These are phyloP conservation scores for Mycena latifolia DNA, from an alignment of 768 basidiomycete genomes.

Conservation along the genomic window DNA sequence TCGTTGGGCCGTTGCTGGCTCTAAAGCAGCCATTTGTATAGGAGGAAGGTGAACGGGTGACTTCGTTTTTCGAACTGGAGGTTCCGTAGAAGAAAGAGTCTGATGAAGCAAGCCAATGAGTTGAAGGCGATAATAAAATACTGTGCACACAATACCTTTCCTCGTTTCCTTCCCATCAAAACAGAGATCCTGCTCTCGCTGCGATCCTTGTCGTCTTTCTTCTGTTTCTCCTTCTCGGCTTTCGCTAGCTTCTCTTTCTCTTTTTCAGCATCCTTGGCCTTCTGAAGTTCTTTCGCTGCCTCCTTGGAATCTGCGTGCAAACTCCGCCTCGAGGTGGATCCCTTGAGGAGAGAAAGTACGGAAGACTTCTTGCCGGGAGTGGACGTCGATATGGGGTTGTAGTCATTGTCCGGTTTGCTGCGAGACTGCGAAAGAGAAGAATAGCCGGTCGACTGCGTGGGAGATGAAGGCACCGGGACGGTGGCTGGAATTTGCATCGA, in stretches of 20 bases:
- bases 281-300: constrained; percentile 57
- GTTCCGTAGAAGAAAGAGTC: constrained; percentile 88
- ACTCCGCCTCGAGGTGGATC: constrained; percentile 85
- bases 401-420: constrained; percentile 62
- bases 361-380: constrained; percentile 83
- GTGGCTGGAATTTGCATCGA: constrained; percentile 76
- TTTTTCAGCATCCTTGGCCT: constrained; percentile 52
- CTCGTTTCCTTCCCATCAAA: constrained; percentile 89
- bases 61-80: constrained; percentile 70
- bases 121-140: constrained; percentile 23
- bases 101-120: constrained; percentile 48
- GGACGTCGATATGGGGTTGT: constrained; percentile 63
- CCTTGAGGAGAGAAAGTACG: constrained; percentile 86
- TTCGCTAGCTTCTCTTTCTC: constrained; percentile 62
- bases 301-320: constrained; percentile 79
- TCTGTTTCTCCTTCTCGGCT: constrained; percentile 63
- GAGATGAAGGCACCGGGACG: constrained; percentile 65
- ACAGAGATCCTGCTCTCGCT: constrained; percentile 92
- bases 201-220: constrained; percentile 88
- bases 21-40: constrained; percentile 90
- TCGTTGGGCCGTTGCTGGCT: constrained; percentile 84
- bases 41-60: constrained; percentile 84
- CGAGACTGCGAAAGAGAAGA: constrained; percentile 54
- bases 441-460: constrained; percentile 57
- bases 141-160: constrained; percentile 73